Base-by-base conservation (phyloP, 495 filamentous ascomycete genomes). In the Xylaria longipes region DNA sequence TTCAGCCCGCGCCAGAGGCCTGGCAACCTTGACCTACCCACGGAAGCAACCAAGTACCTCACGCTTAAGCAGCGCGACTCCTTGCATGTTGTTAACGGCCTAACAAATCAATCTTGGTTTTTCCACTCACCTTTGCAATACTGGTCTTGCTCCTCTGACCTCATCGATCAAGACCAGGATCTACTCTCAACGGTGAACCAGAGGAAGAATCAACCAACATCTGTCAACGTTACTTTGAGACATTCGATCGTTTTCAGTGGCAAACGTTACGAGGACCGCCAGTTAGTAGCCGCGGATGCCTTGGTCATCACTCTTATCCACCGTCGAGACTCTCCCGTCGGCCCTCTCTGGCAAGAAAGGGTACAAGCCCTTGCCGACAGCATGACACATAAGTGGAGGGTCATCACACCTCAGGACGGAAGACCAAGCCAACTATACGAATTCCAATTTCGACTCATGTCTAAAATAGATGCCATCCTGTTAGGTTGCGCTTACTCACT, bases 201-300 rank as follows among this genome's bases (percentile, higher is more conserved):
- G 46, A 84, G 79, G 37, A 84, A 87, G 33, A 79, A 78, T 1
- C 82, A 84, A 65, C 79, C 83, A 4, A 90, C 91, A 11, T 85
- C 84, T 6, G 87, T 90, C 73, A 91, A 92, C 79, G 83, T 92
- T 54, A 92, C 91, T 17, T 76, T 94, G 65, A 85, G 91, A 11
- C 92, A 91, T 77, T 91, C 90, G 15, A 91, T 90, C 39, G 90
- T 93, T 20, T 93, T 94, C 77, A 91, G 90, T 66, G 91, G 91
- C 14, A 93, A 93, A 74, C 84, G 86, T 48, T 92, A 92, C 73
- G 83, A 87, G 33, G 85, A 90, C 70, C 83, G 87, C 14, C 81
- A 82, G 46, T 82, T 94, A 27, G 80, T 88, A 9, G 90, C 89
- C 9, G 91, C 89, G 0, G 91, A 94, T 79, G 90, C 91, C 15